Conservation (phyloP, 2,329 filamentous ascomycete species). For the Macrophomina phaseolina region DNA sequence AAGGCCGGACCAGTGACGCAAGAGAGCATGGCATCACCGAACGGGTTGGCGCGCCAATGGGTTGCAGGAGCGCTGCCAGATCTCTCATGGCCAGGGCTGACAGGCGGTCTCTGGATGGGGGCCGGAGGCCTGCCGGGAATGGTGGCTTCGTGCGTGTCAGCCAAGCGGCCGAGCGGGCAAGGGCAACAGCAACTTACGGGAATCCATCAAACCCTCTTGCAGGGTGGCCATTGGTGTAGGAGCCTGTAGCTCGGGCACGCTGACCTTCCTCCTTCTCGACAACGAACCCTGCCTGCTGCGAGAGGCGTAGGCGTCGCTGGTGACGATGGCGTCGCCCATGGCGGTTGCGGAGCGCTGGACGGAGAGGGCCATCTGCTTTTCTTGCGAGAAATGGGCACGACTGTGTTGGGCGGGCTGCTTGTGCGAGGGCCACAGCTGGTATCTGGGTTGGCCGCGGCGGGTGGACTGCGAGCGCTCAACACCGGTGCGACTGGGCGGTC, state of each 20-base stretch:
- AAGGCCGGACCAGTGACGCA: slow-evolving; percentile 46
- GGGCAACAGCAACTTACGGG: slow-evolving; percentile 40
- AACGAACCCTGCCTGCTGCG: slow-evolving; percentile 44
- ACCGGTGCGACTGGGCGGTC: slow-evolving; percentile 4
- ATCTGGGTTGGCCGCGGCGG: slow-evolving; percentile 33
- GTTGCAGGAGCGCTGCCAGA: slow-evolving; percentile 42
- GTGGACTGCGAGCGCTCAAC: slow-evolving; percentile 11
- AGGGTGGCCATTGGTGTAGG: slow-evolving; percentile 45
- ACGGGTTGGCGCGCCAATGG: slow-evolving; percentile 45
- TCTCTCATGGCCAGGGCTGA: slow-evolving; percentile 42
- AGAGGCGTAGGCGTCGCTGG: slow-evolving; percentile 41
- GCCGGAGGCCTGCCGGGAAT: slow-evolving; percentile 46
- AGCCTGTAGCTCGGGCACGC: slow-evolving; percentile 45
- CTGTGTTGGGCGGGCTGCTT: slow-evolving; percentile 6
- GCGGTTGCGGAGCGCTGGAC: slow-evolving; percentile 47
- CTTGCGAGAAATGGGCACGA: slow-evolving; percentile 28
- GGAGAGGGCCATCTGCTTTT: slow-evolving; percentile 45
- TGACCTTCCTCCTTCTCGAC: slow-evolving; percentile 48
- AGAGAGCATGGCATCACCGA: slow-evolving; percentile 47
- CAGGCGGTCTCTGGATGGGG: slow-evolving; percentile 38
- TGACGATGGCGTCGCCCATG: slow-evolving; percentile 46
- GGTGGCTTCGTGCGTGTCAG: slow-evolving; percentile 38
- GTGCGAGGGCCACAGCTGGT: slow-evolving; percentile 44
- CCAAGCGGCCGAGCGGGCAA: slow-evolving; percentile 1
- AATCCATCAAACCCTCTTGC: slow-evolving; percentile 46